phyloP scores from a whole-genome alignment of 2,329 filamentous ascomycete species.

The Alternaria sp. region DNA sequence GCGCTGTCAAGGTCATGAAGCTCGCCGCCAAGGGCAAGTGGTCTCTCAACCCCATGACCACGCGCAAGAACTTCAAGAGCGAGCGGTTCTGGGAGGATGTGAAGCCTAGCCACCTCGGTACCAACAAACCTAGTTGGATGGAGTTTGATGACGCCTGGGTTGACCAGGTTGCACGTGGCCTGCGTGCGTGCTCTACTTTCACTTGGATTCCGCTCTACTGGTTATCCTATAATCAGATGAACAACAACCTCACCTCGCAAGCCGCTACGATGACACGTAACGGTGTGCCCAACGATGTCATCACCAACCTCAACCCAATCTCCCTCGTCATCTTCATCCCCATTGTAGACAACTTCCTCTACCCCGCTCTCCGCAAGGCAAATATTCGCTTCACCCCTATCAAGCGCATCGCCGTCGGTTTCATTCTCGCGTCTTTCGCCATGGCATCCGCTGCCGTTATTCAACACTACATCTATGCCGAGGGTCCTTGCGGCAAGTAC shows the following conservation, averaged over 20 bases:
- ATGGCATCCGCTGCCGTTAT: conserved; percentile 62
- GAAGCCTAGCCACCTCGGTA: conserved; percentile 70
- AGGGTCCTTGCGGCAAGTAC: conserved; percentile 66
- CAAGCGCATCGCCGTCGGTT: conserved; percentile 62
- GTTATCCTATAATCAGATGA: conserved; percentile 64
- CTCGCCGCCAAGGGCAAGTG: conserved; percentile 71
- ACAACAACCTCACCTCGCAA: conserved; percentile 64
- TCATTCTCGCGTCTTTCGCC: conserved; percentile 57
- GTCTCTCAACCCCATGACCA: conserved; percentile 67
- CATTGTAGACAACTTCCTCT: conserved; percentile 62
- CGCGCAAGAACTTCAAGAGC: conserved; percentile 66
- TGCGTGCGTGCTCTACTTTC: conserved; percentile 54
- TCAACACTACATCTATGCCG: conserved; percentile 70
- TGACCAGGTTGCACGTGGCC: conserved; percentile 59
- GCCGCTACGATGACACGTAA: conserved; percentile 62
- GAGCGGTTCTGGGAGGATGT: conserved; percentile 71
- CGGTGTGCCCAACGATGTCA: conserved; percentile 65
- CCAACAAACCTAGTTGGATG: conserved; percentile 73
- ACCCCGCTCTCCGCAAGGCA: conserved; percentile 59
- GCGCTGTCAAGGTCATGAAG: conserved; percentile 68
- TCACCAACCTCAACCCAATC: conserved; percentile 64
- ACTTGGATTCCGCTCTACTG: conserved; percentile 63
- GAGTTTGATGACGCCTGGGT: conserved; percentile 85
- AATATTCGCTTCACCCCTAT: conserved; percentile 62
- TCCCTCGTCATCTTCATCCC: conserved; percentile 64